Evolutionary conservation across 140 eudicot species (phyloP).

Genomic region (Bidens hawaiensis): DNA sequence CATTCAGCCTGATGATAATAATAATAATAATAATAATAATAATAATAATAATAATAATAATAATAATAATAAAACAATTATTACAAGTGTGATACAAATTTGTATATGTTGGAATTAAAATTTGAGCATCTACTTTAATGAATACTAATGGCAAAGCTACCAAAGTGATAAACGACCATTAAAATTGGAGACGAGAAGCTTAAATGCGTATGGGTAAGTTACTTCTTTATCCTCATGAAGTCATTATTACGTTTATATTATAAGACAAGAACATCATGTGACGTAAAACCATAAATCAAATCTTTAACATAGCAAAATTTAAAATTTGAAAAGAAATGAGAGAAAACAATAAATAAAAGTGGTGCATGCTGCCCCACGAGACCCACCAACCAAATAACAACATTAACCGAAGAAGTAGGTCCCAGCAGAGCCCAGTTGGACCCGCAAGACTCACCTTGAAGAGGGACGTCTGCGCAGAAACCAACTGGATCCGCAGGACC

Average conservation of each 20-base stretch:
- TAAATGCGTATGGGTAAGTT: constrained; percentile 15
- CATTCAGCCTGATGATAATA: too few species aligned
- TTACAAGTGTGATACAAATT: not conserved
- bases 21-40: too few species aligned
- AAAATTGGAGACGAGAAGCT: constrained; percentile 13
- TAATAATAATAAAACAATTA: too few species aligned
- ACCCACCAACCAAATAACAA: constrained; percentile 38
- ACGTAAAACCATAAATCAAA: constrained; percentile 31
- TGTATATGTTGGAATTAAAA: constrained; percentile 10
- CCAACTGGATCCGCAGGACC: too few species aligned
- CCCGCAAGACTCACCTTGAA: too few species aligned
- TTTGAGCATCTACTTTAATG: constrained; percentile 11
- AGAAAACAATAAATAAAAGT: constrained; percentile 38
- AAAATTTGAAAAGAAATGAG: constrained; percentile 26
- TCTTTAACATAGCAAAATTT: constrained; percentile 12
- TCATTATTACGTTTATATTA: constrained; percentile 16
- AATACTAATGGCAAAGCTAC: constrained; percentile 24
- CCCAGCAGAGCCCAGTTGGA: too few species aligned
- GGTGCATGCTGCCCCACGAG: constrained; percentile 30
- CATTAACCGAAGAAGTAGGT: too few species aligned
- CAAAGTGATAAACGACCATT: constrained; percentile 17
- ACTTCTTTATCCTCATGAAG: constrained; percentile 17
- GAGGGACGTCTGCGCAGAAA: too few species aligned
- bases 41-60: too few species aligned
- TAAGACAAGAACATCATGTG: constrained; percentile 39